Conservation (phyloP, 805 yeast species). For the Candida jianshihensis region DNA sequence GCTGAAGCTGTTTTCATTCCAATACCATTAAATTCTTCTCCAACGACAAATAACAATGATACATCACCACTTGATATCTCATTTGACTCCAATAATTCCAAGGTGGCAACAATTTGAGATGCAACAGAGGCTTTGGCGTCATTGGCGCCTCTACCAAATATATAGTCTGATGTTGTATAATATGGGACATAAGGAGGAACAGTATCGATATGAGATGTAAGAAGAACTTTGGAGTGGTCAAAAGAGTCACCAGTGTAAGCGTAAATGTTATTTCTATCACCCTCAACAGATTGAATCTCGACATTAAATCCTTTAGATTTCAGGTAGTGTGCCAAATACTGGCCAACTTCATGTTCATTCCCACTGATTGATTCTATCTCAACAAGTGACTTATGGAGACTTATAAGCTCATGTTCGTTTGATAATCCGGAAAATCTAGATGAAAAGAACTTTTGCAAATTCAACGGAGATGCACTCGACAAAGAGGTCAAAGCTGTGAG, state of each 20-base stretch:
- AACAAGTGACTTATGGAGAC: constrained; percentile 20
- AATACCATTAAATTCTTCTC: constrained; percentile 59
- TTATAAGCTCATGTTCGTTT: constrained; percentile 16
- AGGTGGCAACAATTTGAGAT: constrained; percentile 47
- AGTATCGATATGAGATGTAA: constrained; percentile 66
- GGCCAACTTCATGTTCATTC: constrained; percentile 14
- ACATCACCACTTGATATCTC: constrained; percentile 46
- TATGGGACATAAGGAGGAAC: constrained; percentile 63
- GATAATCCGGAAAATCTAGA: constrained; percentile 1
- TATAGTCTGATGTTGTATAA: constrained; percentile 34
- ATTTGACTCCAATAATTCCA: constrained; percentile 35
- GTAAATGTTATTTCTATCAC: constrained; percentile 42
- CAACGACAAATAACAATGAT: constrained; percentile 56
- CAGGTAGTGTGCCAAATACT: constrained; percentile 12
- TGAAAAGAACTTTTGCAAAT: constrained; percentile 1
- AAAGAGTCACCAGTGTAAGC: constrained; percentile 43
- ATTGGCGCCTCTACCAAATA: constrained; percentile 60
- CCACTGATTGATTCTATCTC: constrained; percentile 20
- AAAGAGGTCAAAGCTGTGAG: constrained; percentile 2
- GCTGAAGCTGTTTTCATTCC: constrained; percentile 48
- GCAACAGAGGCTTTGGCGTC: constrained; percentile 74
- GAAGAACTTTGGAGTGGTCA: constrained; percentile 36
- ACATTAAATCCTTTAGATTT: constrained; percentile 41
- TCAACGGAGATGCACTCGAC: constrained; percentile 6
- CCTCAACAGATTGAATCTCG: constrained; percentile 32